Base-by-base conservation (phyloP, 1,284 basidiomycete genomes). In the Xerocomus nothofagi region DNA sequence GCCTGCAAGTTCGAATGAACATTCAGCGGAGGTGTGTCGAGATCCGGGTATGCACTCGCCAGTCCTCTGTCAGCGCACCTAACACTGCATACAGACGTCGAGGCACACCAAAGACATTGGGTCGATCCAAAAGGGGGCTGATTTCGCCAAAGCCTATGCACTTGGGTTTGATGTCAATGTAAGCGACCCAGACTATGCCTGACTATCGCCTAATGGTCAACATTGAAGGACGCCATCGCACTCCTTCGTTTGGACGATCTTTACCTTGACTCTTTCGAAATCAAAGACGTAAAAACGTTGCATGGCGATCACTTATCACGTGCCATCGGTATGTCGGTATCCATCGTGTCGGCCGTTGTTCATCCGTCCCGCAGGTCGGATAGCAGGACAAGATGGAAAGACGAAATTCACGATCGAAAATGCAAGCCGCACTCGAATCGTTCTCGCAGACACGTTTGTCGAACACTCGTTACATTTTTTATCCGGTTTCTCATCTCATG, bases 331-430 rank as follows among this genome's bases (percentile, higher is more conserved):
- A 57, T 37, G 77, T 9, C 10, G 34, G 45, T 21, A 24, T 32
- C 24, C 29, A 36, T 39, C 12, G 12, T 27, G 20, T 27, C 9
- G 26, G 33, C 10, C 31, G 24, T 40, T 49, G 47, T 50, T 42
- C 38, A 55, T 37, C 18, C 39, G 26, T 47, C 17, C 40, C 46
- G 27, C 62, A 90, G 89, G 91, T 60, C 93, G 96, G 59, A 98
- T 99, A 65, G 96, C 96, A 8, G 96, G 96, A 10, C 94, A 99
- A 68, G 93, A 98, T 57, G 96, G 96, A 41, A 95, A 97, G 73
- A 98, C 96, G 3, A 93, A 98, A 66, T 98, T 98, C 71, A 96
- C 96, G 0, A 98, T 99, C 50, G 96, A 99, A 74, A 99, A 99
- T 63, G 84, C 94, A 2, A 95, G 89, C 61, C 81, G 96, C 51